Evolutionary conservation across 371 early-diverging fungal species (phyloP).

Genomic region (Polyrhizophydium stewartii): DNA sequence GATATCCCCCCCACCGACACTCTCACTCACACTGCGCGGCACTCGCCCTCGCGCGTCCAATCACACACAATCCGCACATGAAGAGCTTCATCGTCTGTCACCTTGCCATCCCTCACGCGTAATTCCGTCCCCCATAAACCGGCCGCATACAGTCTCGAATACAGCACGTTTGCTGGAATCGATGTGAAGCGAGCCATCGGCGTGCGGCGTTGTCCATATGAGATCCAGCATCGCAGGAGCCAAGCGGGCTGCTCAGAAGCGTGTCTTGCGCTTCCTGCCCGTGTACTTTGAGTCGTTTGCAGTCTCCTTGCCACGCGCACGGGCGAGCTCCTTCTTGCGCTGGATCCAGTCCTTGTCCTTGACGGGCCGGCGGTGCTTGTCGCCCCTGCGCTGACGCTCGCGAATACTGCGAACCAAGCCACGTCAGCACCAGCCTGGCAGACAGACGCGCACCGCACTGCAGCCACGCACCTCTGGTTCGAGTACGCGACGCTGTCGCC

Average conservation of each 20-base stretch:
- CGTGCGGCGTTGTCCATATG: background rate
- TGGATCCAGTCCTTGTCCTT: conserved; percentile 90
- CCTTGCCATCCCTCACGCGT: background rate
- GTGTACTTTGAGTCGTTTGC: conserved; percentile 95
- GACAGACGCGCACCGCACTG: background rate
- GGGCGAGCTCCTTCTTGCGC: conserved; percentile 85
- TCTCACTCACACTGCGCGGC: too few species aligned
- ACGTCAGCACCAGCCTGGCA: conserved; percentile 10
- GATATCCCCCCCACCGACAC: too few species aligned
- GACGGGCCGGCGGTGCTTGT: conserved; percentile 41
- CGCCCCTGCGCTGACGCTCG: conserved; percentile 41
- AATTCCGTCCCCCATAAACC: background rate
- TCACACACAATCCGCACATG: too few species aligned
- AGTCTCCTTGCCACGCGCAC: conserved; percentile 74
- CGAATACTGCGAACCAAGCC: conserved; percentile 20
- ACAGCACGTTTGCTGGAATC: background rate
- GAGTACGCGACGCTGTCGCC: conserved; percentile 27
- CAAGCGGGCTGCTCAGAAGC: conserved; percentile 49
- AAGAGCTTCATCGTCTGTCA: background rate
- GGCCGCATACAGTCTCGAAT: background rate
- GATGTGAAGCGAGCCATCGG: background rate
- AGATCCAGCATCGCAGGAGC: background rate
- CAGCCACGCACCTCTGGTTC: conserved; percentile 20
- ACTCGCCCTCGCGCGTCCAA: too few species aligned
- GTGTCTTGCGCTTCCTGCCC: conserved; percentile 82